Evolutionary conservation across 371 early-diverging fungal genomes (phyloP).

Genomic region (Fennellomyces sp.): DNA sequence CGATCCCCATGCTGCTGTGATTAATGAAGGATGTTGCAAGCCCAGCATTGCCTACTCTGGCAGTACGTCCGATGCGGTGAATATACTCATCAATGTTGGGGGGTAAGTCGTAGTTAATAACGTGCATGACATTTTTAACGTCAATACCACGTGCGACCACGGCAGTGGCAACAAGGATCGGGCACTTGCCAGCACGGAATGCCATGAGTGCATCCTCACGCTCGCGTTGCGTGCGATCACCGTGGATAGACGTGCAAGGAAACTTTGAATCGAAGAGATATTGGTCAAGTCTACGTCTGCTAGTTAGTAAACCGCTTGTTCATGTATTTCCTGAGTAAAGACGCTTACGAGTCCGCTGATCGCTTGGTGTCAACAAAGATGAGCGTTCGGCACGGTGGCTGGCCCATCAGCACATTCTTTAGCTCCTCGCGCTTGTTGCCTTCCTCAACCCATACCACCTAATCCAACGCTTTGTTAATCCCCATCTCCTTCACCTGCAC

Average conservation of each 20-base stretch:
- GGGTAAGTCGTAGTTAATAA: slow-evolving; percentile 86
- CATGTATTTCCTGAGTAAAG: too few species aligned
- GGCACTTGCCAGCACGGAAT: slow-evolving; percentile 77
- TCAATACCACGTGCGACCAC: slow-evolving; percentile 94
- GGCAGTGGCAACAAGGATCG: slow-evolving; percentile 91
- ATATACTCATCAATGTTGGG: slow-evolving; percentile 82
- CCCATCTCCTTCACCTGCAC: too few species aligned
- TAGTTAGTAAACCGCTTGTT: slow-evolving; percentile 80
- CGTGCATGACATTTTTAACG: slow-evolving; percentile 81
- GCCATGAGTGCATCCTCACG: slow-evolving; percentile 78
- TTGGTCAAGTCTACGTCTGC: slow-evolving; percentile 61
- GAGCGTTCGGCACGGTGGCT: slow-evolving; percentile 64
- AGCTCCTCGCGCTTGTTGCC: slow-evolving; percentile 45
- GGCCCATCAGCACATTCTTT: slow-evolving; percentile 27
- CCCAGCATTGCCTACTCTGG: slow-evolving; percentile 76
- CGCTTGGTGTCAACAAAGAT: slow-evolving; percentile 87
- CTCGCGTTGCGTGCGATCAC: slow-evolving; percentile 79
- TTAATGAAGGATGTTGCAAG: slow-evolving; percentile 78
- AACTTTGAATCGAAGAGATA: slow-evolving; percentile 67
- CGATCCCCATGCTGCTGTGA: slow-evolving; percentile 44
- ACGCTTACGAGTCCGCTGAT: slow-evolving; percentile 63
- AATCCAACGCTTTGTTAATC: too few species aligned
- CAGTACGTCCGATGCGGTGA: slow-evolving; percentile 85
- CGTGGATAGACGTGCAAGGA: slow-evolving; percentile 75
- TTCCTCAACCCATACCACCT: slow-evolving; percentile 50